Base-by-base conservation (phyloP, 208 protist genomes). In the Crithidia brevicula region DNA sequence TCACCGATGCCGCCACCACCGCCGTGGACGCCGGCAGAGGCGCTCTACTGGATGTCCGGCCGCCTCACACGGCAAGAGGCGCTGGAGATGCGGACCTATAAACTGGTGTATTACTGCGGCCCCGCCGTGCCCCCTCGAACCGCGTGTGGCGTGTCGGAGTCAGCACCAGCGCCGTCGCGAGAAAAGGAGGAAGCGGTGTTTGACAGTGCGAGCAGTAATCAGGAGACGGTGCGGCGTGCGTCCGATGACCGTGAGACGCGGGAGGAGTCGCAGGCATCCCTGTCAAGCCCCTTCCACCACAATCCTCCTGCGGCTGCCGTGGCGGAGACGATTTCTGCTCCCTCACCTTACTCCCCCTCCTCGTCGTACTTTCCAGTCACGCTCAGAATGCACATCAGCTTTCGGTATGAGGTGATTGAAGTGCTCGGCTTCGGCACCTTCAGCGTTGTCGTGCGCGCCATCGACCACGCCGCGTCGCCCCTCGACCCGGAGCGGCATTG, bases 381-480 rank as follows among this genome's bases (percentile, higher is more conserved):
- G 7, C 47, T 88, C 30, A 81, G 96, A 42, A 96, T 99, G 68
- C 97, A 99, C 68, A 83, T 99, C 15, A 64, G 67, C 8, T 98
- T 97, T 72, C 77, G 89, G 28, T 97, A 94, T 68, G 84, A 93
- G 56, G 68, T 95, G 33, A 30, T 89, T 7, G 79, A 86, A 22
- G 72, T 93, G 34, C 60, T 96, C 9, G 93, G 91, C 18, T 66
- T 88, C 15, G 93, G 93, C 46, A 92, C 87, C 4, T 97, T 94
- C 75, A 90, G 93, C 33, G 67, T 91, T 23, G 89, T 96, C 15
- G 74, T 90, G 22, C 78, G 61, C 56, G 86, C 83, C 42, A 73
- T 93, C 46, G 97, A 99, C 69, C 86, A 98, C 73, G 70, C 70
- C n/a, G 54, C 61, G 22, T 40, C 54, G 20, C 70, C 52, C 83